Evolutionary conservation across 345 rosid genomes (phyloP), one percentile per base, ranked within the genome.

Genomic region (Citrus reticulata): DNA sequence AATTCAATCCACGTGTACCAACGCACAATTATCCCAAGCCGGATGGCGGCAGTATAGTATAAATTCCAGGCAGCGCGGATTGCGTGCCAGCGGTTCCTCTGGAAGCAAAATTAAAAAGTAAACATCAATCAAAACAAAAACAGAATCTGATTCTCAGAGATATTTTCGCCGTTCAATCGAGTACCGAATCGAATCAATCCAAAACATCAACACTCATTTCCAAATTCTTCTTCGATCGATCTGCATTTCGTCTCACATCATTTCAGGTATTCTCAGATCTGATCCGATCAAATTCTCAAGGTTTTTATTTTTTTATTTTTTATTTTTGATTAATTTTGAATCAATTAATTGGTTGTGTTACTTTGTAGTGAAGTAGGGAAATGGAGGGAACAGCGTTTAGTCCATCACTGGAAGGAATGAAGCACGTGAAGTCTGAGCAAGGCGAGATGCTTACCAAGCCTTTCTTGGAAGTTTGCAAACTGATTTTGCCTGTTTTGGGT

Each of bases 351-450:
- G 6, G 20, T 68, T 29, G 14, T 19, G 34, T n/a, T 34, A 5
- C 40, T 35, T 9, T 54, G 49, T 20, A 58, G 64, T 74, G 73
- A 65, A 25, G 59, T 65, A 72, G 49, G 5, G 66, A 61, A 70
- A 95, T 92, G 95, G 98, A 85, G 81, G 91, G 94, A 84, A 89
- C 94, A 7, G 86, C 89, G 78, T 95, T 95, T 77, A 84, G 95
- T 65, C 96, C 96, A 54, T 92, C 95, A 5, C 71, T 95, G 82
- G 95, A 93, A 85, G 95, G 93, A 79, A 95, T 95, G 96, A 90
- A 93, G 86, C 90, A 89, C 42, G 91, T 92, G 80, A 93, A 87
- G 79, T 70, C 96, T 57, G 91, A 86, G 30, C 82, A 87, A 16
- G 93, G 95, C 61, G 92, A 92, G 79, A 93, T 95, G 89, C 91